phyloP scores from a whole-genome alignment of 345 rosid species.

The Lagerstroemia speciosa region DNA sequence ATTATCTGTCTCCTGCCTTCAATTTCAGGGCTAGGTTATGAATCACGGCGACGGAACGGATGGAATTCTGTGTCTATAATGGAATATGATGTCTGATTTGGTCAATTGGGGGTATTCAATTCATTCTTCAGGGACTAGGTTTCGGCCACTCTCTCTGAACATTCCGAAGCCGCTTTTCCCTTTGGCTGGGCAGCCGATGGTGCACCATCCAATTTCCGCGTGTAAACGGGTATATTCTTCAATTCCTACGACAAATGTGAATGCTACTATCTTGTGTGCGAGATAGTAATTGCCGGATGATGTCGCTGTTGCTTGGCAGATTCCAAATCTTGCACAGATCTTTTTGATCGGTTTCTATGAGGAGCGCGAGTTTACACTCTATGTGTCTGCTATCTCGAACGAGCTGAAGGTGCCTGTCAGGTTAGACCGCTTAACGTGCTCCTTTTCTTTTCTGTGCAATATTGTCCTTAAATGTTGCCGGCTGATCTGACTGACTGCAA shows the following conservation, averaged over 20 bases:
- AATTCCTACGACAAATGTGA: background rate
- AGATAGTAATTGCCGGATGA: background rate
- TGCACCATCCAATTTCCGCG: conserved; percentile 96
- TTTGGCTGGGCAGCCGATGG: conserved; percentile 90
- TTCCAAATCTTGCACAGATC: conserved; percentile 71
- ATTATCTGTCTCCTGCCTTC: background rate
- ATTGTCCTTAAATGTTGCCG: background rate
- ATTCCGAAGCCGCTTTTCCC: conserved; percentile 89
- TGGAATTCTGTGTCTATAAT: background rate
- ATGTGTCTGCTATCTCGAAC: conserved; percentile 78
- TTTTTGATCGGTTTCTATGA: conserved; percentile 82
- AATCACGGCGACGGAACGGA: background rate
- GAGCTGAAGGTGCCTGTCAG: conserved; percentile 82
- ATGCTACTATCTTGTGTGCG: background rate
- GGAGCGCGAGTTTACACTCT: conserved; percentile 80
- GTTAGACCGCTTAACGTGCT: conserved; percentile 23
- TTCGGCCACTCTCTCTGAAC: conserved; percentile 84
- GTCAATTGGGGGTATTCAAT: background rate
- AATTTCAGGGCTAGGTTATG: background rate
- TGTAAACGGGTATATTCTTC: conserved; percentile 63
- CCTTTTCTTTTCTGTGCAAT: background rate
- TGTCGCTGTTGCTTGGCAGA: conserved; percentile 29
- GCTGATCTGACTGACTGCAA: background rate
- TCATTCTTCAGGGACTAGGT: conserved; percentile 54
- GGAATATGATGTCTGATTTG: background rate